Percentiles rank a stretch among this genome's conserved stretches.
These are phyloP conservation scores for Davidsoniella eucalypti DNA, from an alignment of 2,329 filamentous ascomycete species.

Conservation along the genomic window DNA sequence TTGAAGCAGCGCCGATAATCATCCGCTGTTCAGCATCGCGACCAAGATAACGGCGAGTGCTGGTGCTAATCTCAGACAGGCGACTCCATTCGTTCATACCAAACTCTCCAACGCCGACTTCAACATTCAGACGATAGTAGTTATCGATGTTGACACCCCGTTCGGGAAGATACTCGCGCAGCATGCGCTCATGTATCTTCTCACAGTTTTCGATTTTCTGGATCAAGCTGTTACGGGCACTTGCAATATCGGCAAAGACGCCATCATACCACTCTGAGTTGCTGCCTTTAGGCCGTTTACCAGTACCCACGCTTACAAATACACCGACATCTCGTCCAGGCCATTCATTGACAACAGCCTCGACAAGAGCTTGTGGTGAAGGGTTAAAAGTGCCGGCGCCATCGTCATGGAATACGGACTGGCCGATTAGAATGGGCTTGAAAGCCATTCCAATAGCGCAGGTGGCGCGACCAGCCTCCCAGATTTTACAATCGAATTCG, in stretches of 20 bases:
- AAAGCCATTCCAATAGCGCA: conserved; percentile 82
- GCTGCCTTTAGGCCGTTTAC: conserved; percentile 51
- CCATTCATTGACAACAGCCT: conserved; percentile 87
- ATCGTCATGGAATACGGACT: conserved; percentile 87
- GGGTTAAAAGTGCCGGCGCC: conserved; percentile 87
- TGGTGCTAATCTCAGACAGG: conserved; percentile 86
- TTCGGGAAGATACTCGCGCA: conserved; percentile 57
- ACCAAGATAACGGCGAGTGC: conserved; percentile 68
- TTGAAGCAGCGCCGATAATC: conserved; percentile 59
- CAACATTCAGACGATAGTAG: conserved; percentile 93
- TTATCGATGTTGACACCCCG: conserved; percentile 73
- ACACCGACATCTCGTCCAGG: conserved; percentile 83
- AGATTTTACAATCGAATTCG: conserved; percentile 88
- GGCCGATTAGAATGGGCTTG: conserved; percentile 86
- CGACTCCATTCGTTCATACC: conserved; percentile 98
- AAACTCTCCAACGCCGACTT: conserved; percentile 90
- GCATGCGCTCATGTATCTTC: conserved; percentile 73
- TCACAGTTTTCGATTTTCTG: conserved; percentile 93
- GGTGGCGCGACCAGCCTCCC: conserved; percentile 93
- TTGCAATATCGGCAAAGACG: conserved; percentile 76
- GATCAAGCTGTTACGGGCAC: conserved; percentile 71
- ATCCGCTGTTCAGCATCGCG: conserved; percentile 59
- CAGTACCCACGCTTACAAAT: conserved; percentile 88
- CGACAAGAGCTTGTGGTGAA: conserved; percentile 67
- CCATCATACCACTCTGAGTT: conserved; percentile 85